A percentile compares a stretch with the other conserved stretches of the same genome.
phyloP scores from a whole-genome alignment of 2,329 filamentous ascomycete genomes.

The Colletotrichum sojae region DNA sequence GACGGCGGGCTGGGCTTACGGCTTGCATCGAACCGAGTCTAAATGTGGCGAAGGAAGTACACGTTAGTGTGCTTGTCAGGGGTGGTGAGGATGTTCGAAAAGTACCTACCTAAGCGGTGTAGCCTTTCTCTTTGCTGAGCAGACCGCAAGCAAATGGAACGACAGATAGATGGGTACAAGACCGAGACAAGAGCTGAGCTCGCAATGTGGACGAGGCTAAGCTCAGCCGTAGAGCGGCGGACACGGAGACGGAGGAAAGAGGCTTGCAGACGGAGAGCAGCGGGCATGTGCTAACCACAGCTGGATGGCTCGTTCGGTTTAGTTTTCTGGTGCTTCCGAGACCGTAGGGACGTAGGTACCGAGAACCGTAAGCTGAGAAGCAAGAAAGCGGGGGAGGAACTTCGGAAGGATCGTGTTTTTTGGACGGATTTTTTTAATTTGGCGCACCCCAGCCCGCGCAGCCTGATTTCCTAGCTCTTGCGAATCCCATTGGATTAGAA shows the following conservation, averaged over 20 bases:
- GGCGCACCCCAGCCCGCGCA: conserved; percentile 1
- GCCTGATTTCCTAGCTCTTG: conserved; percentile 1
- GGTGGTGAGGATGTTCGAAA: neutral
- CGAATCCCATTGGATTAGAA: neutral
- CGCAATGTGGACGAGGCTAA: conserved; percentile 15
- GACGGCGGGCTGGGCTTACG: conserved; percentile 32
- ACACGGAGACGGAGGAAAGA: conserved; percentile 20
- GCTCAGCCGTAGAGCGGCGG: conserved; percentile 23
- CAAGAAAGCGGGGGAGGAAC: conserved; percentile 8
- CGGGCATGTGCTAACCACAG: conserved; percentile 6
- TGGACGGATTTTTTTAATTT: conserved; percentile 14
- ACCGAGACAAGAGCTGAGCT: too few relatives aligned
- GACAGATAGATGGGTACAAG: too few relatives aligned
- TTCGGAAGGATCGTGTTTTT: conserved; percentile 23
- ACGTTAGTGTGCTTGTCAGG: neutral
- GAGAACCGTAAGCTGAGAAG: conserved; percentile 25
- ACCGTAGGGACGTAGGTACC: conserved; percentile 20
- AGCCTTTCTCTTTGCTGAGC: neutral
- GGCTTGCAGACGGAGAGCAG: conserved; percentile 13
- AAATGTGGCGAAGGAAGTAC: conserved; percentile 28
- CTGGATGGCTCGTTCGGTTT: neutral
- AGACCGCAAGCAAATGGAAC: neutral
- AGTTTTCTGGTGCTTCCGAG: conserved; percentile 25
- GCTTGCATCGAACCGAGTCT: conserved; percentile 30
- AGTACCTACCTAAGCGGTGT: neutral